Base-by-base conservation (phyloP, 2,329 filamentous ascomycete genomes). In the Trichoderma arundinaceum region DNA sequence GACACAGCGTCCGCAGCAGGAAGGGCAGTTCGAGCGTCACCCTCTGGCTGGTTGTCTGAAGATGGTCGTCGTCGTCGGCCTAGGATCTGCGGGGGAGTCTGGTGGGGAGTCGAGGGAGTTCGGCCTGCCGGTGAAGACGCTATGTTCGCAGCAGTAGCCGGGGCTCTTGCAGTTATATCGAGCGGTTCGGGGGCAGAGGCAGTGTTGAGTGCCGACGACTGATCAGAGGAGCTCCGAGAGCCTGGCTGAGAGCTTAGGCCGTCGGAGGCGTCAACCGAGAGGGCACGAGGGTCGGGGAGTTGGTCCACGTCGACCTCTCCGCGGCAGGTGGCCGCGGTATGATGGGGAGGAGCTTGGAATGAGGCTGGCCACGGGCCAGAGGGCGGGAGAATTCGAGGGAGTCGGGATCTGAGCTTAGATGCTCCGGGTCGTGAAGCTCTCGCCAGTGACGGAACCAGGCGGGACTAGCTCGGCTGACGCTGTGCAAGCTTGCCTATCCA, bases 171-270 rank as follows among this genome's bases (percentile, higher is more conserved):
- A 68, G 69, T 64, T 66, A 68, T 66, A 69, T 68, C 68, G 64
- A 70, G 66, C 66, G 72, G 64, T 67, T 56, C 67, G 68, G 68
- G 69, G 70, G 70, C 70, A 68, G 69, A 58, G 64, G 70, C 63
- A 62, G 68, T 70, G 53, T 69, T 67, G 71, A 77, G 77, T 74
- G 79, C 78, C 75, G 82, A 68, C 70, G 75, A 76, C 72, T 79
- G 79, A 80, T 77, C 81, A 74, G 81, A 75, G 78, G 84, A 74
- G 77, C 78, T 77, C 74, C 79, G 76, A 72, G 81, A 77, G 78
- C 80, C 77, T 71, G 80, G 84, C 83, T 85, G 83, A 76, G 80
- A 83, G 80, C 84, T 78, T 83, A 86, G 85, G 83, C 84, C 79
- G 88, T 88, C 89, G 86, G 89, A 80, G 82, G 84, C 70, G 72